A percentile compares a stretch with the other conserved stretches of the same genome.
Evolutionary conservation across 306 rosid species (phyloP).

Genomic region (Vigna hirtella): DNA sequence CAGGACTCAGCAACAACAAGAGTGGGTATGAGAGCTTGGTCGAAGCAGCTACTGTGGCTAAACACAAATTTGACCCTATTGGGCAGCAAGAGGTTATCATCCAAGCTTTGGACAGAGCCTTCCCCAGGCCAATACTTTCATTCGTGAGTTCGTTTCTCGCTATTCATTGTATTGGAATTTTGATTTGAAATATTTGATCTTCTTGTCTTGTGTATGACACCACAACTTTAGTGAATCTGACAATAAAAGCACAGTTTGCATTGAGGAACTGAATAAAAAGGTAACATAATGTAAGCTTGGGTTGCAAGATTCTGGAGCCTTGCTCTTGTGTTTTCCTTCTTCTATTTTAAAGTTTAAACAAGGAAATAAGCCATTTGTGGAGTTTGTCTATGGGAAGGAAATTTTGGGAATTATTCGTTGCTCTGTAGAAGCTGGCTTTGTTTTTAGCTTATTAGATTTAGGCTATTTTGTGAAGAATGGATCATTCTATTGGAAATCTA

Average conservation of each 20-base stretch:
- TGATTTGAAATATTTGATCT: background rate
- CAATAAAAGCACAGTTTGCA: no score
- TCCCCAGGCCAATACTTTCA: constrained; percentile 68
- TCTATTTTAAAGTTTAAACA: no score
- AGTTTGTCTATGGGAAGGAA: background rate
- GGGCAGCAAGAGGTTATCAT: constrained; percentile 64
- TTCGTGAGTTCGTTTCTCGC: constrained; percentile 56
- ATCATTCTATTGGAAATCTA: background rate
- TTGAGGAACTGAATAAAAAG: no score
- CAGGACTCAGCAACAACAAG: constrained; percentile 71
- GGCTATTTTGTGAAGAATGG: constrained; percentile 3
- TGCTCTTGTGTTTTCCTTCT: no score
- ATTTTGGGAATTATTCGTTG: background rate
- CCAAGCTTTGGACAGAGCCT: constrained; percentile 68
- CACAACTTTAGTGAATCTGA: background rate
- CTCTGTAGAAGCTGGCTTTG: background rate
- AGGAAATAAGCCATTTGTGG: no score
- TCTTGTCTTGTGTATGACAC: background rate
- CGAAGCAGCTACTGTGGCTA: constrained; percentile 71
- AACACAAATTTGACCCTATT: constrained; percentile 51
- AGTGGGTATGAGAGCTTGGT: constrained; percentile 81
- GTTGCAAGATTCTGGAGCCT: no score
- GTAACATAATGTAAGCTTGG: no score
- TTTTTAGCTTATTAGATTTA: background rate
- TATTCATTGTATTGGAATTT: background rate